Percentiles rank a stretch among this genome's conserved stretches.
phyloP scores from a whole-genome alignment of 306 rosid species.

The Crataegus laevigata region DNA sequence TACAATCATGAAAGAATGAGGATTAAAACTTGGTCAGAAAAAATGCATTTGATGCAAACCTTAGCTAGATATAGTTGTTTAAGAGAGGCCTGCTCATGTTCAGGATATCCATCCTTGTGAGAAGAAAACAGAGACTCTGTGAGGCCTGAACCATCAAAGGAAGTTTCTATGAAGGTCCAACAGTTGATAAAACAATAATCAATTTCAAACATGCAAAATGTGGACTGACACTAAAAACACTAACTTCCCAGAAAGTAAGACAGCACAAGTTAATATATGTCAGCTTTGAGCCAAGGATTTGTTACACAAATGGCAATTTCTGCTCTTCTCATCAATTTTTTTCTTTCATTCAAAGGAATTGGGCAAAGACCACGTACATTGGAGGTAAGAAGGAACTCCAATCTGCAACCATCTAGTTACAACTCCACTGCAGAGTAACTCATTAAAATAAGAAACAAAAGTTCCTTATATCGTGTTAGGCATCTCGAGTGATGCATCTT shows the following conservation, averaged over 20 bases:
- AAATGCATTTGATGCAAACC: constrained; percentile 43
- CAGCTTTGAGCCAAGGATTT: background rate
- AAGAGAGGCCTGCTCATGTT: constrained; percentile 92
- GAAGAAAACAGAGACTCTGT: constrained; percentile 84
- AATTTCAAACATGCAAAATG: background rate
- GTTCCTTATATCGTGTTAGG: background rate
- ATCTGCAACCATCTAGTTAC: background rate
- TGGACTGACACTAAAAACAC: background rate
- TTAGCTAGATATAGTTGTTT: constrained; percentile 76
- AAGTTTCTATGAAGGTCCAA: constrained; percentile 10
- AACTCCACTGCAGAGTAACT: background rate
- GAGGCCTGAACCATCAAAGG: constrained; percentile 59
- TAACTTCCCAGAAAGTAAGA: background rate
- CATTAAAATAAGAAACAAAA: background rate
- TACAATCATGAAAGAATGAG: constrained; percentile 11
- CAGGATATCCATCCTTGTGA: constrained; percentile 97
- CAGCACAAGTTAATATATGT: background rate
- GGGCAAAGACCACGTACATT: background rate
- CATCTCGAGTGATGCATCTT: background rate
- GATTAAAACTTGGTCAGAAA: constrained; percentile 5
- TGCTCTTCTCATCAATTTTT: background rate
- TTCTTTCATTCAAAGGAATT: background rate
- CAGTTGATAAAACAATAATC: constrained; percentile 4
- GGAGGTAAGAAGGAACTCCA: background rate
- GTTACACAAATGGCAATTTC: background rate